Conservation (phyloP, 1,284 basidiomycete genomes). For the Xanthoconium separans region DNA sequence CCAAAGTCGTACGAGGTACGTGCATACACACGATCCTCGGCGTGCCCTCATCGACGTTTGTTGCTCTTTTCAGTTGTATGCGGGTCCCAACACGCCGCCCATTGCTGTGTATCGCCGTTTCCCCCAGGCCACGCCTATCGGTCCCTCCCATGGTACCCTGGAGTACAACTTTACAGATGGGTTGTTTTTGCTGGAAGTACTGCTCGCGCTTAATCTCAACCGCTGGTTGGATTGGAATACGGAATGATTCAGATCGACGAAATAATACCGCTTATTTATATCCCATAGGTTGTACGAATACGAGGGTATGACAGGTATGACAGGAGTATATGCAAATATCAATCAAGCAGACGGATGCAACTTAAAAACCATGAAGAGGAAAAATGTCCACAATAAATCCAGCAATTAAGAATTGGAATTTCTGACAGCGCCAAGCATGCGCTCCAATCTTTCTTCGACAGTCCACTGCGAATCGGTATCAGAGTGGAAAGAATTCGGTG, state of each 20-base stretch:
- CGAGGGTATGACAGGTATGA: conserved; percentile 24
- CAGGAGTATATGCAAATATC: conserved; percentile 12
- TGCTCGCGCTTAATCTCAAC: conserved; percentile 68
- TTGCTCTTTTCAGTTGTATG: conserved; percentile 41
- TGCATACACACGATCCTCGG: conserved; percentile 15
- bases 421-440: conserved; percentile 64
- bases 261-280: conserved; percentile 33
- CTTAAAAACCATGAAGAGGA: conserved; percentile 10
- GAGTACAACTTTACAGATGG: conserved; percentile 63
- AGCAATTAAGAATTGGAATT: conserved; percentile 34
- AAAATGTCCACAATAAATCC: conserved; percentile 21
- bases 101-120: conserved; percentile 60
- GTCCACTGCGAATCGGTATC: conserved; percentile 64
- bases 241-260: conserved; percentile 37
- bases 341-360: conserved; percentile 18
- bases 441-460: conserved; percentile 72
- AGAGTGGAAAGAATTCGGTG: conserved; percentile 59
- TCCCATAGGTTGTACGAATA: conserved; percentile 35
- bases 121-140: conserved; percentile 53
- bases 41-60: background rate
- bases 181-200: conserved; percentile 56
- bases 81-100: conserved; percentile 39
- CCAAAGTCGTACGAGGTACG: conserved; percentile 55
- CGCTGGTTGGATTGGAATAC: conserved; percentile 65
- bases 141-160: conserved; percentile 59